A percentile compares a stretch with the other conserved stretches of the same genome.
Evolutionary conservation across 805 yeast species (phyloP).

Genomic region (Metschnikowia kunwiensis): DNA sequence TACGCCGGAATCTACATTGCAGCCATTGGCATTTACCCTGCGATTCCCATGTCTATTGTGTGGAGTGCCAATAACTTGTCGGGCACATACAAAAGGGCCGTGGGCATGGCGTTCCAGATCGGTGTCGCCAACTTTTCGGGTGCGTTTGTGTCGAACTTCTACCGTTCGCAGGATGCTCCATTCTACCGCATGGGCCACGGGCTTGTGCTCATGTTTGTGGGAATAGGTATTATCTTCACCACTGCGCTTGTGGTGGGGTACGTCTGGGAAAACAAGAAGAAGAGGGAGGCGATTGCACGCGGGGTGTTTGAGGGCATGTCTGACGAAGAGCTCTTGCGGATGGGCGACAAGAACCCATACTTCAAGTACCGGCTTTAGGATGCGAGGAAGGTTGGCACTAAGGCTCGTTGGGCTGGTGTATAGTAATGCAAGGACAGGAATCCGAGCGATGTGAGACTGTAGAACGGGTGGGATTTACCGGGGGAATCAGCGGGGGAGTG

Average conservation of each 20-base stretch:
- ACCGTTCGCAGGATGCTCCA: conserved; percentile 27
- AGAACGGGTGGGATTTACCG: too few relatives aligned
- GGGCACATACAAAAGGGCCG: conserved; percentile 35
- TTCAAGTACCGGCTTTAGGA: conserved; percentile 27
- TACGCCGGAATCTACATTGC: conserved; percentile 32
- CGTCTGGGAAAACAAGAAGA: conserved; percentile 11
- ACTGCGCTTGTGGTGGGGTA: conserved; percentile 3
- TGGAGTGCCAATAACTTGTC: conserved; percentile 38
- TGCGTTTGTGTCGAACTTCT: conserved; percentile 34
- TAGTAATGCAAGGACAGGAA: too few relatives aligned
- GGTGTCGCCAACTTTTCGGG: conserved; percentile 40
- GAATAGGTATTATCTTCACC: conserved; percentile 22
- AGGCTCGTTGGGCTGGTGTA: too few relatives aligned
- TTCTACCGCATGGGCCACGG: conserved; percentile 30
- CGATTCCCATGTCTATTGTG: conserved; percentile 30
- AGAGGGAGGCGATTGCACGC: conserved; percentile 3
- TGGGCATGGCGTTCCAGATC: conserved; percentile 39
- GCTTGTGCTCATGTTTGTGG: conserved; percentile 30
- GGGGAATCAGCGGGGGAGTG: too few relatives aligned
- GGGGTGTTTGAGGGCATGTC: conserved; percentile 30
- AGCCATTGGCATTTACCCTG: conserved; percentile 28
- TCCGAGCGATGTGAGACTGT: too few relatives aligned
- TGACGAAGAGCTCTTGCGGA: conserved; percentile 26
- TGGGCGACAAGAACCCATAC: conserved; percentile 45
- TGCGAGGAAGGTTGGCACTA: too few relatives aligned